Base-by-base conservation (phyloP, 2,329 filamentous ascomycete genomes). In the Monilinia polystroma region DNA sequence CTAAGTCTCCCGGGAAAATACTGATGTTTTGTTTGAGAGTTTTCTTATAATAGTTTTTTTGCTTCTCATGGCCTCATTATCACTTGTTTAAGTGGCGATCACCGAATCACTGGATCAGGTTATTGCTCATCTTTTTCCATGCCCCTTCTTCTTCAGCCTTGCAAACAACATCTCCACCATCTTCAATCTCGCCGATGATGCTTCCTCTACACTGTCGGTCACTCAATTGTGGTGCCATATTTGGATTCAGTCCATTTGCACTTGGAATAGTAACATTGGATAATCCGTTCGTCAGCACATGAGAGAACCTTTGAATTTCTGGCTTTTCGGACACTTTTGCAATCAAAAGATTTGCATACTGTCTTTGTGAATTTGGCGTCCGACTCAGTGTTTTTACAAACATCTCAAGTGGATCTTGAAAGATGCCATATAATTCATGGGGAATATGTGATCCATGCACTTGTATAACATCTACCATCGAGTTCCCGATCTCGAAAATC, bases 401-500 rank as follows among this genome's bases (percentile, higher is more conserved):
- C 23, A 81, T 78, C 68, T 80, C 78, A 41, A 82, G 75, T 6
- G 80, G 79, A 51, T 82, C 80, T 41, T 79, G 73, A 0, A 73
- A 72, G 1, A 77, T 75, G 6, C 77, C 76, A 47, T 74, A 74
- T 7, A 51, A 26, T 20, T 68, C 69, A 10, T 57, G 64, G 2
- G 68, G 67, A 52, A 76, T 60, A 45, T 60, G 66, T 23, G 65
- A 57, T 14, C 70, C 68, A 66, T 71, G 71, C n/a, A 77, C 77
- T 59, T 81, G 77, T 35, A 81, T 78, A 23, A 81, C 80, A 69
- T 81, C 79, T 43, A 78, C 76, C 78, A 80, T 81, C 0, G 77
- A 79, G 43, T 75, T 75, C 16, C 79, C 80, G 52, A 82, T 80
- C 69, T 81, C 80, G 67, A 81, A 82, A n/a, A 82, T 81, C 72